phyloP scores from a whole-genome alignment of 331 rosid species.

The Arachis monticola region DNA sequence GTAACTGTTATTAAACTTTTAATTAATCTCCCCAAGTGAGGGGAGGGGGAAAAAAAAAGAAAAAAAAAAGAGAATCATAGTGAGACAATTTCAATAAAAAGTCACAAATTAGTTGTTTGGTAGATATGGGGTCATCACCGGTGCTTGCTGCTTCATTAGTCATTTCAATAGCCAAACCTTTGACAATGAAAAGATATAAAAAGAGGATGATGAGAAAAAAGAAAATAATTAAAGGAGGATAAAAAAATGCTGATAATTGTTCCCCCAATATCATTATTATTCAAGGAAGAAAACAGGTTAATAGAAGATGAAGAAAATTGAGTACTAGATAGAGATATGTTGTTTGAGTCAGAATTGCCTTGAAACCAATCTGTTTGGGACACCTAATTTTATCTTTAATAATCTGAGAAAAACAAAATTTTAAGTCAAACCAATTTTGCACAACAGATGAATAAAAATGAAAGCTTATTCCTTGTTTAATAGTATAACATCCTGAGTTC shows the following conservation, averaged over 20 bases:
- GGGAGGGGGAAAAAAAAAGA: constrained; percentile 33
- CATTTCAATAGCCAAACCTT: constrained; percentile 52
- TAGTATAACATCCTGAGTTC: constrained; percentile 18
- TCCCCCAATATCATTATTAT: constrained; percentile 32
- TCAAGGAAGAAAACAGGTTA: constrained; percentile 22
- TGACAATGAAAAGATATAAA: constrained; percentile 31
- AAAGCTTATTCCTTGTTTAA: constrained; percentile 23
- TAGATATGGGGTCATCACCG: constrained; percentile 44
- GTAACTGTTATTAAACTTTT: constrained; percentile 26
- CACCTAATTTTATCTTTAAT: constrained; percentile 35
- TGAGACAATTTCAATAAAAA: constrained; percentile 49
- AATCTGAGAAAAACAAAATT: not conserved
- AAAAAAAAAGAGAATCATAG: constrained; percentile 27
- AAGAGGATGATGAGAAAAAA: not conserved
- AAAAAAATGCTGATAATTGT: constrained; percentile 34
- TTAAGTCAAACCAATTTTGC: constrained; percentile 38
- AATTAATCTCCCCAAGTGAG: constrained; percentile 37
- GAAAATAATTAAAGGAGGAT: not conserved
- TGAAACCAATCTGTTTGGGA: not conserved
- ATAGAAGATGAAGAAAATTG: constrained; percentile 15
- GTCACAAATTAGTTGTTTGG: constrained; percentile 44
- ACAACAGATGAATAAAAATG: constrained; percentile 33
- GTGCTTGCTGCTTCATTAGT: constrained; percentile 41
- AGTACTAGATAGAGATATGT: constrained; percentile 26
- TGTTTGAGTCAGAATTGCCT: constrained; percentile 29